Conservation (phyloP, 345 rosid species). For the Camelina laxa region DNA sequence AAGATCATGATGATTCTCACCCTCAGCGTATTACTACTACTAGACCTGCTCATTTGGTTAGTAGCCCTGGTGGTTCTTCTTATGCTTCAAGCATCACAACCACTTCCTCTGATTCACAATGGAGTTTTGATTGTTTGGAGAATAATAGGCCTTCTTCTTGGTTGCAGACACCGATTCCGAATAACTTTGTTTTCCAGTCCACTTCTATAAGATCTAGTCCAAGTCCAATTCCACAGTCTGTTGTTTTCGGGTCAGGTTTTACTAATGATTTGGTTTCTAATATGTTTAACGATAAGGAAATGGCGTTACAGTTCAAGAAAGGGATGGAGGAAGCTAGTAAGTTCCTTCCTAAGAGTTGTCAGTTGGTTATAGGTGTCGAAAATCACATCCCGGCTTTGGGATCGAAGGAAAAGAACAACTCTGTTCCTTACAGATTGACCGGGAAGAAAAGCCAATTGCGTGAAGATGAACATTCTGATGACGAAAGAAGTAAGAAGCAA, state of each 20-base stretch:
- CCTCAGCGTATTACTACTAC: conserved; percentile 33
- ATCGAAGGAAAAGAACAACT: conserved; percentile 17
- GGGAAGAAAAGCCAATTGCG: conserved; percentile 60
- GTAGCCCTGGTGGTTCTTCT: conserved; percentile 46
- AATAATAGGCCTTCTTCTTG: conserved; percentile 40
- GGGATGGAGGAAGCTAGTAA: conserved; percentile 83
- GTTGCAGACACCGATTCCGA: conserved; percentile 42
- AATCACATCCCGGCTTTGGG: neutral
- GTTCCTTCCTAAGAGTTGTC: conserved; percentile 63
- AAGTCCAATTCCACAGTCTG: conserved; percentile 8
- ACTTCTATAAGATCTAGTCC: conserved; percentile 27
- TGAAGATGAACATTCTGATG: conserved; percentile 52
- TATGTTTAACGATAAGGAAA: conserved; percentile 44
- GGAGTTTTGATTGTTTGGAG: conserved; percentile 53
- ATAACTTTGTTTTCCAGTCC: conserved; percentile 58
- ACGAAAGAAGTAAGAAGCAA: conserved; percentile 66
- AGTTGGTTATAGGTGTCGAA: conserved; percentile 51
- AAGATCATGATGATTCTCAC: conserved; percentile 30
- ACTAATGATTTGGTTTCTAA: conserved; percentile 48
- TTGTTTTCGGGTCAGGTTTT: conserved; percentile 43
- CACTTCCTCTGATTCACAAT: conserved; percentile 47
- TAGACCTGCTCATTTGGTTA: conserved; percentile 46
- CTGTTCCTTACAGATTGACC: conserved; percentile 42
- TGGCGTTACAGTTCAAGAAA: conserved; percentile 60
- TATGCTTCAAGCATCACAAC: conserved; percentile 43